phyloP scores from a whole-genome alignment of 2,329 filamentous ascomycete species.

The Alternaria incomplexa region DNA sequence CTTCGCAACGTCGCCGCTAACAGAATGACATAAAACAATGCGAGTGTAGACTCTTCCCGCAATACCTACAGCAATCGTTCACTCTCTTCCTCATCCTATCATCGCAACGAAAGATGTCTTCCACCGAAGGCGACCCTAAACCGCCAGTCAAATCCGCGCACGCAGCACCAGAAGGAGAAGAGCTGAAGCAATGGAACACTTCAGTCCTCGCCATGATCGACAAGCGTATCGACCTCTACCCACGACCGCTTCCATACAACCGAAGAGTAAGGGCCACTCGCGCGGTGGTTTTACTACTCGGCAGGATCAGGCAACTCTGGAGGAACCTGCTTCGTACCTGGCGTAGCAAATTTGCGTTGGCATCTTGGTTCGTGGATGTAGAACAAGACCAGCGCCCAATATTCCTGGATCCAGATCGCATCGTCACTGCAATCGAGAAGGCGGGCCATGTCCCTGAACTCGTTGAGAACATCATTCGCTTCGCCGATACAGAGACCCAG shows the following conservation, averaged over 20 bases:
- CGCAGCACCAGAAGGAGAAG: neutral
- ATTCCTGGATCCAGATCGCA: neutral
- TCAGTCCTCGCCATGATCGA: neutral
- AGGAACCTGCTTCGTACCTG: neutral
- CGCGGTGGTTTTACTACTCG: neutral
- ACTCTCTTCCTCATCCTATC: neutral
- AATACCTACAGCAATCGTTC: neutral
- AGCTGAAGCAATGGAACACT: neutral
- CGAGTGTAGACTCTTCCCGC: neutral
- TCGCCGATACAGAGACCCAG: neutral
- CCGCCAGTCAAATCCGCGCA: neutral
- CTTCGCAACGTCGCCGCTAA: neutral
- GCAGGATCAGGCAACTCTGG: neutral
- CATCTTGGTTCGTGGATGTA: neutral
- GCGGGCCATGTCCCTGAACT: neutral
- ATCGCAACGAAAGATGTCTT: neutral
- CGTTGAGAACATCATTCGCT: neutral
- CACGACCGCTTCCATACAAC: neutral
- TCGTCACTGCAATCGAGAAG: neutral
- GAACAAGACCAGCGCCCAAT: neutral
- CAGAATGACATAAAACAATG: neutral
- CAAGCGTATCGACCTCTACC: neutral
- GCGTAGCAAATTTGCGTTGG: neutral
- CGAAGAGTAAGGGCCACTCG: neutral
- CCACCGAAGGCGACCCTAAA: neutral